Evolutionary conservation across 2,329 filamentous ascomycete genomes (phyloP), one percentile per base, ranked within the genome.

Genomic region (Beauveria rudraprayagi): DNA sequence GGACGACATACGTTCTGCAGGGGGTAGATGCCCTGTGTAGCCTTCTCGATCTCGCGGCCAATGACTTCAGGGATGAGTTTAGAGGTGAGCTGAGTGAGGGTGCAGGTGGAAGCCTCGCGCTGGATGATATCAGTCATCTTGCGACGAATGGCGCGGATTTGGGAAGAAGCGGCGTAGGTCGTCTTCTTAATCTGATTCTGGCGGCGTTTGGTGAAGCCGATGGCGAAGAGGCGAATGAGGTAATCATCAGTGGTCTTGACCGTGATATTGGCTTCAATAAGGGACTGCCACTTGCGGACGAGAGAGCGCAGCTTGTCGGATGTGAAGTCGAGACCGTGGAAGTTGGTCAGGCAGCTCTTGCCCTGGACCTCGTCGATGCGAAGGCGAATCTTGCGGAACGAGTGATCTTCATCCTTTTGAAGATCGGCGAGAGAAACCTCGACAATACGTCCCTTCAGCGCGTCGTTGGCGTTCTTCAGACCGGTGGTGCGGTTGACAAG

Each of bases 111-210:
- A 66, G 94, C 94, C 85, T 99, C 94, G 72, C 92, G 90, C 80
- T 90, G 86, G 80, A 99, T 97, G 81, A 99, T 97, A 82, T 99
- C 94, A 68, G 86, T 90, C 94, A 99, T 99, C 91, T 99, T 97
- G 86, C 92, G 94, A 80, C 94, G 90, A 80, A 99, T 99, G 71
- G 90, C 88, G 70, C 93, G 90, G 80, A 97, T 97, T 83, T 99
- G 94, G 68, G 94, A 97, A 68, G 91, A 92, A 68, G 89, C 89
- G 71, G 94, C 94, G 77, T 99, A 99, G 77, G 94, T 99, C 74
- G 94, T 99, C 90, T 97, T 99, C 90, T 96, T 96, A 85, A 99
- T 93, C 86, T 99, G 94, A 86, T 97, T 99, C 72, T 91, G 92
- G 76, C 94, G 89, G 80, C 92, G 87, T 90, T 97, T 97, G 81